Percentiles rank a stretch among this genome's conserved stretches.
phyloP scores from a whole-genome alignment of 257 asterid species.

The Nicotiana paniculata region DNA sequence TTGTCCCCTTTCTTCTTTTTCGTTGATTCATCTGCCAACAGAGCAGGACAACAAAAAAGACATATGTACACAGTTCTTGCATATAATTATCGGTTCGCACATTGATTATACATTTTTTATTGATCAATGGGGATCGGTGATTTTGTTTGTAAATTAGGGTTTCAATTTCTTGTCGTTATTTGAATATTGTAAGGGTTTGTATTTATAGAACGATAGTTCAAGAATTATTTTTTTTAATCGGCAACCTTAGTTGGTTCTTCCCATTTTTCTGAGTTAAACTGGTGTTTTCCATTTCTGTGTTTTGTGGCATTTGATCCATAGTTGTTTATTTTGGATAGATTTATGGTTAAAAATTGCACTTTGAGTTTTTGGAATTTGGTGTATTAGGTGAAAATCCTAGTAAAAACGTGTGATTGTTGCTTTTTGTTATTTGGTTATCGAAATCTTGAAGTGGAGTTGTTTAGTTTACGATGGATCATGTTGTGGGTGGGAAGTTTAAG shows the following conservation, averaged over 20 bases:
- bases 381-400: conserved; percentile 1
- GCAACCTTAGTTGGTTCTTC: not conserved
- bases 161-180: conserved; percentile 16
- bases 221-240: not conserved
- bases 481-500: conserved; percentile 85
- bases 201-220: conserved; percentile 34
- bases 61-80: not conserved
- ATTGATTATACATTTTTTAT: conserved; percentile 22
- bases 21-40: conserved; percentile 13
- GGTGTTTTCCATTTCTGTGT: conserved; percentile 1
- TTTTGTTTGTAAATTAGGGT: conserved; percentile 37
- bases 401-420: conserved; percentile 3
- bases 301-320: conserved; percentile 2
- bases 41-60: not conserved
- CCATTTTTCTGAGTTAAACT: not conserved
- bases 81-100: conserved; percentile 8
- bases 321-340: conserved; percentile 13
- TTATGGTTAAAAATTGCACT: conserved; percentile 3
- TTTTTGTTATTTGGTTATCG: not conserved
- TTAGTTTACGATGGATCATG: conserved; percentile 52
- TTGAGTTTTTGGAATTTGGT: conserved; percentile 1
- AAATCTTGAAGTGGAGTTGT: not conserved
- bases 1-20: conserved; percentile 4
- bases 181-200: conserved; percentile 21
- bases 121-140: conserved; percentile 26